phyloP scores from a whole-genome alignment of 108 stramenopile genomes.

The Nannochloropsis gaditana region DNA sequence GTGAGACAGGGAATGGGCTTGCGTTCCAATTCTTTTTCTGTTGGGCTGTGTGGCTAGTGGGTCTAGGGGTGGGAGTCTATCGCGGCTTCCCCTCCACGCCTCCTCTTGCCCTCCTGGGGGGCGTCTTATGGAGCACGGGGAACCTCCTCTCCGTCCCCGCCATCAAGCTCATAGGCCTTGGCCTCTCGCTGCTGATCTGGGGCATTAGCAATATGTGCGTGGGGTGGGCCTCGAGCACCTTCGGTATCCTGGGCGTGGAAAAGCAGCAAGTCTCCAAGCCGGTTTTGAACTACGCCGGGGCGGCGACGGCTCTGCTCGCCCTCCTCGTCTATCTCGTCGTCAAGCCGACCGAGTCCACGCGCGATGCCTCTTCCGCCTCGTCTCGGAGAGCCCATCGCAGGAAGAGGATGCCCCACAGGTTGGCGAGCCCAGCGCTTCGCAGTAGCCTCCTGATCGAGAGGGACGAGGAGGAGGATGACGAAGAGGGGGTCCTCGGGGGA shows the following conservation, averaged over 20 bases:
- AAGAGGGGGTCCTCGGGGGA: background rate
- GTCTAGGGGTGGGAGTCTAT: constrained; percentile 18
- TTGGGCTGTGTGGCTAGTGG: background rate
- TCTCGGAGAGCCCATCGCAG: background rate
- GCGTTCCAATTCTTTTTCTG: constrained; percentile 21
- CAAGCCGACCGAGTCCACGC: background rate
- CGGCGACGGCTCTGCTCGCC: constrained; percentile 25
- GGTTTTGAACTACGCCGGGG: constrained; percentile 34
- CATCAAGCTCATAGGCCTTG: constrained; percentile 36
- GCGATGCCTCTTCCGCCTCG: background rate
- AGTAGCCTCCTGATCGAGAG: constrained; percentile 18
- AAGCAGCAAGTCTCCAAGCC: constrained; percentile 27
- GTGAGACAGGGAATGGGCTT: background rate
- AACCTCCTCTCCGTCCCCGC: constrained; percentile 34
- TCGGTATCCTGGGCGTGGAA: constrained; percentile 43
- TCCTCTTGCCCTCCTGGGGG: constrained; percentile 39
- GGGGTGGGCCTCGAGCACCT: constrained; percentile 43
- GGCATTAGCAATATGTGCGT: constrained; percentile 39
- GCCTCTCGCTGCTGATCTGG: constrained; percentile 44
- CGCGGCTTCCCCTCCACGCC: constrained; percentile 24
- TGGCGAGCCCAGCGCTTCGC: background rate
- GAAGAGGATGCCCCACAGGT: constrained; percentile 9
- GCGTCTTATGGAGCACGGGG: constrained; percentile 44
- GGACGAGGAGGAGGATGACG: constrained; percentile 17
- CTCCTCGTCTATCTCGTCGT: constrained; percentile 19